Evolutionary conservation across 2,329 filamentous ascomycete species (phyloP), one percentile per base, ranked within the genome.

Genomic region (Fusarium avenaceum): DNA sequence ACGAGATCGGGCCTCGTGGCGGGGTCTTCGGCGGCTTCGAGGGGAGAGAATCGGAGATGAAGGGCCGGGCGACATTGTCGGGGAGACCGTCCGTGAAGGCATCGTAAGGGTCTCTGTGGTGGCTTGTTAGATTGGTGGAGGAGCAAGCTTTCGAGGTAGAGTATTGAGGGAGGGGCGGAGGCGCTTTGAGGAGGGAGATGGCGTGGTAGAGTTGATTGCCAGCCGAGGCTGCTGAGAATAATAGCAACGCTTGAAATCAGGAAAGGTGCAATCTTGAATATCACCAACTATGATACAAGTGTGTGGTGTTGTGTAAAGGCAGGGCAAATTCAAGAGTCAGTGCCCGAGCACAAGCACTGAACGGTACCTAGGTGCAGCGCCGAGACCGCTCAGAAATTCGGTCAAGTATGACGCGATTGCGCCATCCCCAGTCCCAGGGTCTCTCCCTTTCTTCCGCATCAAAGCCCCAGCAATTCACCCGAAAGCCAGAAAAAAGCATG

Each of bases 1-100:
- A 90, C 82, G 45, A 93, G 85, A 55, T 88, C 85, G n/a, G 92
- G 92, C 13, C 68, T 73, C 20, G 61, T 72, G 8, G 60, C 53
- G 10, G 69, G 57, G 15, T 74, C 70, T 45, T 74, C 70, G 45
- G 65, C 70, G 33, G 61, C 54, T 57, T 74, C 72, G 58, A 74
- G 72, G 2, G 70, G 60, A 4, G 67, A 74, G 69, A 3, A 74
- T 63, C 7, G 72, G 72, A 4, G 72, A 74, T 4, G 65, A 65
- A 20, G 69, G 59, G 4, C 57, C 60, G 17, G 64, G 72, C 4
- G 72, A 73, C 55, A 74, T 61, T 11, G 44, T 67, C 6, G 72
- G 72, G 2, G 72, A 74, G 19, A 53, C 67, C 42, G 72, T 63
- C 42, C 61, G 65, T 30, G 72, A 73, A 48, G 69, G 66, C 72